Conservation (phyloP, 2,329 filamentous ascomycete species). For the Talaromyces sp. region DNA sequence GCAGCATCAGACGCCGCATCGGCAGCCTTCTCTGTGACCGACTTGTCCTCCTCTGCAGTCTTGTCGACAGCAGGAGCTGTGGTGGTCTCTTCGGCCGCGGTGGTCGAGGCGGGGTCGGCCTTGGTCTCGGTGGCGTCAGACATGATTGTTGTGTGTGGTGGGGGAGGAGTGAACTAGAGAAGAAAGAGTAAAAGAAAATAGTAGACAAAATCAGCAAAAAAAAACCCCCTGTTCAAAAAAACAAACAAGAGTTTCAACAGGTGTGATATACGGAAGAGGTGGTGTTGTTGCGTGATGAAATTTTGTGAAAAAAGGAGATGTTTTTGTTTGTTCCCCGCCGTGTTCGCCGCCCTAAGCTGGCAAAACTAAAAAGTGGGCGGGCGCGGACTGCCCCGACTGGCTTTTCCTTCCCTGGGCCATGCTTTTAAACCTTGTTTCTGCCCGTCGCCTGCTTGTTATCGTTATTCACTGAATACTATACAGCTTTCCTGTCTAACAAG, state of each 20-base stretch:
- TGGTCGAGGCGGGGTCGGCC: slow-evolving; percentile 36
- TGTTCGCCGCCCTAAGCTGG: neutral
- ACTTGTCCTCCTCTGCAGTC: slow-evolving; percentile 27
- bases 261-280: neutral
- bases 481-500: neutral
- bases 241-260: neutral
- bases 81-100: slow-evolving; percentile 30
- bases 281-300: neutral
- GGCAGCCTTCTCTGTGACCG: slow-evolving; percentile 18
- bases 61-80: slow-evolving; percentile 24
- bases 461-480: neutral
- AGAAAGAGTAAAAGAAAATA: neutral
- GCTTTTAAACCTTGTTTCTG: neutral
- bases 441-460: neutral
- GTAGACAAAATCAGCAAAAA: neutral
- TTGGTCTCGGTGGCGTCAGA: slow-evolving; percentile 39
- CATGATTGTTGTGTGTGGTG: slow-evolving; percentile 23
- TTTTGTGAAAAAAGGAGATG: slow-evolving; percentile 6
- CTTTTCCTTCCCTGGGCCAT: neutral
- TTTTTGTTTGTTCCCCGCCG: slow-evolving; percentile 5
- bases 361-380: neutral
- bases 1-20: slow-evolving; percentile 32
- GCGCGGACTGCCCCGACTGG: neutral
- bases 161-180: neutral
- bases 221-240: neutral